Conservation (phyloP, 805 yeast species). For the Lipomyces kockii region DNA sequence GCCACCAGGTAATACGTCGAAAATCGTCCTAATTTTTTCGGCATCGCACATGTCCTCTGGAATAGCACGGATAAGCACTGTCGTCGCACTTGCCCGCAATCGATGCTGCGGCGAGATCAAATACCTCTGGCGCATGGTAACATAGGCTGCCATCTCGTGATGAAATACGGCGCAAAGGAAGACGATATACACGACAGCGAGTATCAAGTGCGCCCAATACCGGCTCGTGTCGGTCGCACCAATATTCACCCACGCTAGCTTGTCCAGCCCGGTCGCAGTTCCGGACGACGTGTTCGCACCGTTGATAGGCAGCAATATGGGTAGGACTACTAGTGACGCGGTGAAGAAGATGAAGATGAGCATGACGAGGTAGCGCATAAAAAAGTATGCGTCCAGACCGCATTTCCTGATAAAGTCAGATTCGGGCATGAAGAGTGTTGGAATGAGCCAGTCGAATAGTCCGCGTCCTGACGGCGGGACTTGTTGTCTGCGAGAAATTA, state of each 20-base stretch:
- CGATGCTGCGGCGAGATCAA: slow-evolving; percentile 42
- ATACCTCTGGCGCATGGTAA: slow-evolving; percentile 54
- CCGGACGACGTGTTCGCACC: slow-evolving; percentile 28
- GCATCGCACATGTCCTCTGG: slow-evolving; percentile 57
- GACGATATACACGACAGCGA: slow-evolving; percentile 59
- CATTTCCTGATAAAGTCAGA: slow-evolving; percentile 79
- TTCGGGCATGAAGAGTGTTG: slow-evolving; percentile 69
- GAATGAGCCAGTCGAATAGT: slow-evolving; percentile 70
- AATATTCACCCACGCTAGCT: slow-evolving; percentile 71
- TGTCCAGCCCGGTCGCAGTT: slow-evolving; percentile 60
- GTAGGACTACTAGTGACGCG: slow-evolving; percentile 60
- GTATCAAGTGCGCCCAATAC: slow-evolving; percentile 65
- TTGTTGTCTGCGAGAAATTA: slow-evolving; percentile 35
- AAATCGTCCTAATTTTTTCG: slow-evolving; percentile 57
- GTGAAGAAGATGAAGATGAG: slow-evolving; percentile 59
- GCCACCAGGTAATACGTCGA: slow-evolving; percentile 59
- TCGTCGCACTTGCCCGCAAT: slow-evolving; percentile 46
- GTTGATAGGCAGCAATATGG: slow-evolving; percentile 78
- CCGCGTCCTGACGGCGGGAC: slow-evolving; percentile 79
- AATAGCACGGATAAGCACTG: slow-evolving; percentile 72
- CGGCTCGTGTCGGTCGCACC: slow-evolving; percentile 56
- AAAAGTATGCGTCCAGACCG: slow-evolving; percentile 92
- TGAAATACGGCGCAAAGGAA: slow-evolving; percentile 62
- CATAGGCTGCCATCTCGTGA: slow-evolving; percentile 59
- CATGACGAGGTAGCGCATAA: slow-evolving; percentile 72